phyloP scores from a whole-genome alignment of 352 stramenopile species.

The Phytopythium chamaehyphon region DNA sequence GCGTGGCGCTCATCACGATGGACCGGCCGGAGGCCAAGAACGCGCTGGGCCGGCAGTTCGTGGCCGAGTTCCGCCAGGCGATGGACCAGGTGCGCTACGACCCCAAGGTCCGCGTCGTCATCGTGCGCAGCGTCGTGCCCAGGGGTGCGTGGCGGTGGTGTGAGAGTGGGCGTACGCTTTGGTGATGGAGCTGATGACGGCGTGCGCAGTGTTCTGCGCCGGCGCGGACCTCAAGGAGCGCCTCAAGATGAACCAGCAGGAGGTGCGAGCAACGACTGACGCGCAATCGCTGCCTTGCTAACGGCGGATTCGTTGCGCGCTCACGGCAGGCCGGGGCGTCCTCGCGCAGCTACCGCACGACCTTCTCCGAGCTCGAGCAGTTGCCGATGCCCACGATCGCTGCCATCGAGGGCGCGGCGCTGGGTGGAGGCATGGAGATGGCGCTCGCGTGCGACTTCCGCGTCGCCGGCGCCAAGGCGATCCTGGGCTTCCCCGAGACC shows the following conservation, averaged over 20 bases:
- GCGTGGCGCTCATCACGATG: conserved; percentile 80
- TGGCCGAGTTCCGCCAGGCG: conserved; percentile 69
- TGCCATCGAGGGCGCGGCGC: conserved; percentile 87
- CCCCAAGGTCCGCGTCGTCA: conserved; percentile 68
- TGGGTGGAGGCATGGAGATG: conserved; percentile 91
- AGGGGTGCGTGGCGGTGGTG: conserved; percentile 26
- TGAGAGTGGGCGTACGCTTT: too few species aligned
- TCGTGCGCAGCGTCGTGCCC: conserved; percentile 67
- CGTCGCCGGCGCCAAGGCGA: conserved; percentile 81
- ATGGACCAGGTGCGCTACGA: conserved; percentile 66
- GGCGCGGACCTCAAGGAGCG: conserved; percentile 91
- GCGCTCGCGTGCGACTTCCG: conserved; percentile 91
- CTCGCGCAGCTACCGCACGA: conserved; percentile 60
- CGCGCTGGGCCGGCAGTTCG: conserved; percentile 76
- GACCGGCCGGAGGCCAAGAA: conserved; percentile 67
- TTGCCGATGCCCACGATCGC: conserved; percentile 92
- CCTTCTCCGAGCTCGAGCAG: conserved; percentile 83
- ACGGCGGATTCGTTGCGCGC: too few species aligned
- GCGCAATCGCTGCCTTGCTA: neutral
- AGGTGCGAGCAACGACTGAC: conserved; percentile 37
- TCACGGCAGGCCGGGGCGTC: conserved; percentile 19
- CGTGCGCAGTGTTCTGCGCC: conserved; percentile 81
- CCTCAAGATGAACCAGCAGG: conserved; percentile 76
- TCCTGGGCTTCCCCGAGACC: conserved; percentile 90
- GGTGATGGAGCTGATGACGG: too few species aligned